phyloP scores from a whole-genome alignment of 78 protist genomes.

The Dictyostelium brefeldianum region DNA sequence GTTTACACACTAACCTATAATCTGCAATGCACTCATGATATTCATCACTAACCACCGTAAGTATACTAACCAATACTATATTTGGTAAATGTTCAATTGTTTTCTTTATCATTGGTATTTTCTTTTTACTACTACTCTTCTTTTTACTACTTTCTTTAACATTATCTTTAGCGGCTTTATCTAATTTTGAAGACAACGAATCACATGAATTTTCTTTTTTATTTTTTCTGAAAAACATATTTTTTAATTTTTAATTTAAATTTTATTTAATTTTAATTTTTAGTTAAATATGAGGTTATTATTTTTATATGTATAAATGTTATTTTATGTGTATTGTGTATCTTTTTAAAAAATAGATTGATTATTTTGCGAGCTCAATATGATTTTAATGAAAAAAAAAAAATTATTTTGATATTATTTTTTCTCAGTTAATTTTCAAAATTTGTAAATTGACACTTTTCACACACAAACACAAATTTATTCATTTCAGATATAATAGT shows the following conservation, averaged over 20 bases:
- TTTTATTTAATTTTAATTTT: not conserved
- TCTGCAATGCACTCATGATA: not conserved
- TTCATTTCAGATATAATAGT: too few species aligned
- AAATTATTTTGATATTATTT: too few species aligned
- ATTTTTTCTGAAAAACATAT: not conserved
- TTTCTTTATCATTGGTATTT: not conserved
- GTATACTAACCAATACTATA: not conserved
- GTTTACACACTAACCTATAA: not conserved
- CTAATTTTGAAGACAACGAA: too few species aligned
- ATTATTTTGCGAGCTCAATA: too few species aligned
- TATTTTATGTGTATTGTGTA: too few species aligned
- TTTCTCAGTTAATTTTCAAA: too few species aligned
- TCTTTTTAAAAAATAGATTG: too few species aligned
- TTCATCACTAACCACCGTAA: not conserved
- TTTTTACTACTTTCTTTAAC: too few species aligned
- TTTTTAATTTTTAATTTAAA: not conserved
- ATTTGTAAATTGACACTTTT: too few species aligned
- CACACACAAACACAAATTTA: too few species aligned
- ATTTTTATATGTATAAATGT: not conserved
- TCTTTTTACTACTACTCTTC: not conserved
- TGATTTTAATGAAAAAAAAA: too few species aligned
- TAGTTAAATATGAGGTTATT: not conserved
- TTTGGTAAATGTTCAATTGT: slow-evolving; percentile 12
- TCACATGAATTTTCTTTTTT: not conserved
- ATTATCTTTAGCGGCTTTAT: too few species aligned